Percentiles rank a stretch among this genome's conserved stretches.
Evolutionary conservation across 2,329 filamentous ascomycete genomes (phyloP).

Genomic region (Diaporthe destruens): DNA sequence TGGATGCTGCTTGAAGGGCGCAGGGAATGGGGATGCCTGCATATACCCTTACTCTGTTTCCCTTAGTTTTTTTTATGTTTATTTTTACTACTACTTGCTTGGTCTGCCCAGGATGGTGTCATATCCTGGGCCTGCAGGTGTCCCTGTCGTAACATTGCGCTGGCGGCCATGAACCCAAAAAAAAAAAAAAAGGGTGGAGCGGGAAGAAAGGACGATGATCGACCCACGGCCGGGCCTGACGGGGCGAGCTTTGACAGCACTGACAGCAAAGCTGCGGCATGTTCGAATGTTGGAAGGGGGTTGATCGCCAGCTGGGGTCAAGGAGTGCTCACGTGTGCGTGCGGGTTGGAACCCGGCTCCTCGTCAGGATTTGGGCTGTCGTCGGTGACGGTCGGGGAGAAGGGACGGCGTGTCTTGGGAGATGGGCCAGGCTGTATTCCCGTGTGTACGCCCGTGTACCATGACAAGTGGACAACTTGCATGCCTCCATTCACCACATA

Average conservation of each 20-base stretch:
- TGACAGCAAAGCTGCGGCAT: constrained; percentile 25
- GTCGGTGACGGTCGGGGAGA: neutral
- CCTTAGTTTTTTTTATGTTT: neutral
- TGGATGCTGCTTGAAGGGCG: neutral
- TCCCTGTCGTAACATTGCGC: neutral
- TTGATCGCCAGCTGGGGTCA: constrained; percentile 24
- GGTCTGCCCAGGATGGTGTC: neutral
- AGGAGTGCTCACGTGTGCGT: too few species aligned
- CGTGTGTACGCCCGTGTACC: neutral
- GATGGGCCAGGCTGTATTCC: neutral
- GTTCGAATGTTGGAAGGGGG: constrained; percentile 21
- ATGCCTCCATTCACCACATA: neutral
- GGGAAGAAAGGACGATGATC: constrained; percentile 13
- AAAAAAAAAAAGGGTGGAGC: constrained; percentile 7
- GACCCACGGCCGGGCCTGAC: constrained; percentile 25
- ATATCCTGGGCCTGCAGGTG: neutral
- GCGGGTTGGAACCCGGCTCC: neutral
- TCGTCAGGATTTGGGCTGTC: constrained; percentile 8
- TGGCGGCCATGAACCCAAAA: neutral
- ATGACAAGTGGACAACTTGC: neutral
- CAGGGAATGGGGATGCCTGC: constrained; percentile 12
- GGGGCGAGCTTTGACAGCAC: constrained; percentile 29
- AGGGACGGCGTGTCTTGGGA: neutral
- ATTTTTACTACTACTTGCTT: neutral
- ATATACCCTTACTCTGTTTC: neutral